Base-by-base conservation (phyloP, 306 rosid genomes). In the Hippophae gyantsensis region DNA sequence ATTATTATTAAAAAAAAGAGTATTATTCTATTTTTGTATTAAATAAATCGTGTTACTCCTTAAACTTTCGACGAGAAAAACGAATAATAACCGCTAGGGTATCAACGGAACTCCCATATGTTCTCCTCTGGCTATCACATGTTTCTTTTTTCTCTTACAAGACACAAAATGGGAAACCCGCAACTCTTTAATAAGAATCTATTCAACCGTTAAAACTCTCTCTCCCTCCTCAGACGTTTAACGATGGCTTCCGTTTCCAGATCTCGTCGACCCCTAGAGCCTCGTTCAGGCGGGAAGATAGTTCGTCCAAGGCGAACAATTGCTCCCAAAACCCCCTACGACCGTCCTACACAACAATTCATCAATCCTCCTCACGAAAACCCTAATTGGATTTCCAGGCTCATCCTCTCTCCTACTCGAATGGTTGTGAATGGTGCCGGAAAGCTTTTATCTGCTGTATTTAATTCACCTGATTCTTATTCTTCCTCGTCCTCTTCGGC, bases 371-470 rank as follows among this genome's bases (percentile, higher is more conserved):
- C 43, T 52, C 42, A 49, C 27, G 66, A 52, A 56, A 79, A 54
- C 83, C 95, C 99, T 79, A 90, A 71, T 67, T 90, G 90, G 97
- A 72, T 90, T 71, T 77, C 90, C 6, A 83, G 81, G 74, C 67
- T 87, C 66, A 70, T 90, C n/a, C 42, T 75, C 56, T 82, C 87
- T 1, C 94, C 97, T 2, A 69, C 94, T 70, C 90, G 79, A 13
- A 66, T 73, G 57, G 63, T 86, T 62, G 94, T 86, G 62, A 61
- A 71, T 9, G 84, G 92, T 54, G 94, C 97, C 52, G 96, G 97
- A 9, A 90, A 87, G 62, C 59, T 85, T 9, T 6, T 90, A n/a
- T 69, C 86, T 41, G 48, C 90, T 6, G 96, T 72, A 27, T 70
- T 90, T 32, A 2, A 32, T 69, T 73, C 77, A 67, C 75, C 84